Evolutionary conservation across 2,329 filamentous ascomycete species (phyloP).

Genomic region (Colletotrichum sp.): DNA sequence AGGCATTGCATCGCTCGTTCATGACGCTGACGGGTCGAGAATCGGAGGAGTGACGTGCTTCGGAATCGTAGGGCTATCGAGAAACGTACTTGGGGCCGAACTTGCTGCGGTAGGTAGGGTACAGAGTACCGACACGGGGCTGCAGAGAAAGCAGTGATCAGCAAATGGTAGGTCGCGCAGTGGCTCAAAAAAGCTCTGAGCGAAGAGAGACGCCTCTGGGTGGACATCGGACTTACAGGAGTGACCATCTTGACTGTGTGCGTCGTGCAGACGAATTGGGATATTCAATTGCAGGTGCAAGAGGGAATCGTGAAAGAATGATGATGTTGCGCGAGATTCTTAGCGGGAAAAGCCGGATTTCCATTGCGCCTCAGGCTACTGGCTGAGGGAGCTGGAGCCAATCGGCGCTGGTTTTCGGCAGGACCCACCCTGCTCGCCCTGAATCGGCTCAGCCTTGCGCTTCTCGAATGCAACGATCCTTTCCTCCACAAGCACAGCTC

Average conservation of each 20-base stretch:
- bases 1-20: background rate
- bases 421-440: background rate
- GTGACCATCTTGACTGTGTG: slow-evolving; percentile 44
- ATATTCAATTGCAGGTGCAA: slow-evolving; percentile 40
- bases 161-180: background rate
- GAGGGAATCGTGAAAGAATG: slow-evolving; percentile 17
- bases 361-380: slow-evolving; percentile 21
- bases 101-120: slow-evolving; percentile 45
- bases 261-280: slow-evolving; percentile 31
- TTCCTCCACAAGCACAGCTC: background rate
- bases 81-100: slow-evolving; percentile 69
- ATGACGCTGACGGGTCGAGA: background rate
- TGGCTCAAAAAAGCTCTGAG: background rate
- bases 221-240: slow-evolving; percentile 35
- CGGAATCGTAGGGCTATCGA: background rate
- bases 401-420: background rate
- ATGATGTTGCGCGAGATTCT: slow-evolving; percentile 23
- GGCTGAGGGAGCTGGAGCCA: slow-evolving; percentile 7
- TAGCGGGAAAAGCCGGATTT: slow-evolving; percentile 24
- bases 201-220: too few species aligned
- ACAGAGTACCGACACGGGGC: slow-evolving; percentile 1
- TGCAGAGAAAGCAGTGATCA: background rate
- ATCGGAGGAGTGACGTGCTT: background rate
- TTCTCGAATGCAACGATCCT: background rate
- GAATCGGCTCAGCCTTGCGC: slow-evolving; percentile 17